These are phyloP conservation scores for Phyllosticta citriasiana DNA, from an alignment of 2,329 filamentous ascomycete genomes.

Conservation along the genomic window DNA sequence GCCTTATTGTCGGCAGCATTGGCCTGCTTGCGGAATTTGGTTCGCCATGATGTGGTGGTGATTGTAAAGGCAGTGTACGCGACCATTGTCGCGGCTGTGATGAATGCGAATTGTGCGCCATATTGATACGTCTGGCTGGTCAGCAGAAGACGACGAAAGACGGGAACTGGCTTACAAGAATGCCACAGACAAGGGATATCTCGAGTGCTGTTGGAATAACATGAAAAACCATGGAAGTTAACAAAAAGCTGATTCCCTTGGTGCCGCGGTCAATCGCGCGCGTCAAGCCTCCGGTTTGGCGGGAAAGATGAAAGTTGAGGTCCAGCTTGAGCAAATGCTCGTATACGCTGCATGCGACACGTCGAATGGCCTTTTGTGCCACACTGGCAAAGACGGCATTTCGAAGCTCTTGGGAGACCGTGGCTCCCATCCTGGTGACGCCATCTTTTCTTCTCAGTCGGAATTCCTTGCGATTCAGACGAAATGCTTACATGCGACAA, in stretches of 20 bases:
- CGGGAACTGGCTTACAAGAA: slow-evolving; percentile 48
- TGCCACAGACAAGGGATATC: slow-evolving; percentile 91
- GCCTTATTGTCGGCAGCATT: slow-evolving; percentile 95
- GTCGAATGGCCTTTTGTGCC: slow-evolving; percentile 89
- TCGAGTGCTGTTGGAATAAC: slow-evolving; percentile 88
- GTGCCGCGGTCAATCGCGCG: slow-evolving; percentile 93
- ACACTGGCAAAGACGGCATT: slow-evolving; percentile 97
- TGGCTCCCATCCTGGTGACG: slow-evolving; percentile 75
- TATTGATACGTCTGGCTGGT: slow-evolving; percentile 71
- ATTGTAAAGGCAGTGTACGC: slow-evolving; percentile 97
- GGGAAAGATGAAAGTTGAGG: slow-evolving; percentile 83
- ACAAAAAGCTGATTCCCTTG: slow-evolving; percentile 93
- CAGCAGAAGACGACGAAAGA: not conserved
- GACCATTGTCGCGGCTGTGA: slow-evolving; percentile 84
- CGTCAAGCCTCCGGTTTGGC: slow-evolving; percentile 90
- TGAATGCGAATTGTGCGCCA: slow-evolving; percentile 79
- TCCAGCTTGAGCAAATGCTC: slow-evolving; percentile 81
- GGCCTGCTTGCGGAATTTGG: slow-evolving; percentile 87
- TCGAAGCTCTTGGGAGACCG: slow-evolving; percentile 82
- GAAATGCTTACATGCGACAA: slow-evolving; percentile 60
- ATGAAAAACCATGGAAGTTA: slow-evolving; percentile 98
- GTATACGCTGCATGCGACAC: slow-evolving; percentile 86
- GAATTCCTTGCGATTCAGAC: not conserved
- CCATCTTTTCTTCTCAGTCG: slow-evolving; percentile 48
- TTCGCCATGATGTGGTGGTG: slow-evolving; percentile 90